phyloP scores from a whole-genome alignment of 2,329 filamentous ascomycete species.

The Calcarisporium arbuscula region DNA sequence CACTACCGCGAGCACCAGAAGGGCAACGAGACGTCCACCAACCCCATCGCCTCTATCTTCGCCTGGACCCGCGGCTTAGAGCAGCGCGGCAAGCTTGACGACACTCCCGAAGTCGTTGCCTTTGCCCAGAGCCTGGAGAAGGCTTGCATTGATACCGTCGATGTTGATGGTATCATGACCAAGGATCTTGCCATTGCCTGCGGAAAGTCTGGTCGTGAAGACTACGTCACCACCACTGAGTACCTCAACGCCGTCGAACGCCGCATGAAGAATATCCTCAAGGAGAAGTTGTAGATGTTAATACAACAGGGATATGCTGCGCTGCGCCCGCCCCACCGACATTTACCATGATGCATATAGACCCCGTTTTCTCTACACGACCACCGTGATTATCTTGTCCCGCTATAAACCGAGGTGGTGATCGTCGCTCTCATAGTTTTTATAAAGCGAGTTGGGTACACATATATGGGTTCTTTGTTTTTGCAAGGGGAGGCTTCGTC shows the following conservation, averaged over 20 bases:
- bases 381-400: too few species aligned
- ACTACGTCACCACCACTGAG: constrained; percentile 87
- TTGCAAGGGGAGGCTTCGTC: too few species aligned
- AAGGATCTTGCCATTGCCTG: constrained; percentile 96
- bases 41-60: constrained; percentile 98
- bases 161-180: constrained; percentile 94
- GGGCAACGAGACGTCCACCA: constrained; percentile 93
- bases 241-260: constrained; percentile 92
- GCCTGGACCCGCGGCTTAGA: constrained; percentile 94
- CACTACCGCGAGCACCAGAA: constrained; percentile 99
- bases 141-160: constrained; percentile 90
- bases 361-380: constrained; percentile 1
- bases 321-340: too few species aligned
- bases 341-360: too few species aligned
- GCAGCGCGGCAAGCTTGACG: constrained; percentile 88
- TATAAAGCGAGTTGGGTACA: too few species aligned
- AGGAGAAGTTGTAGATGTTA: constrained; percentile 61
- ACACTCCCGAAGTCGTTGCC: constrained; percentile 82
- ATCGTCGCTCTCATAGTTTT: too few species aligned
- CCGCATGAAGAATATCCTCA: constrained; percentile 73
- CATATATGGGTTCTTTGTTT: too few species aligned
- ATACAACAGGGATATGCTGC: too few species aligned
- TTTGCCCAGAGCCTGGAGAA: constrained; percentile 90
- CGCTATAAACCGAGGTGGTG: too few species aligned
- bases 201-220: constrained; percentile 75